Evolutionary conservation across 768 basidiomycete species (phyloP), one percentile per base, ranked within the genome.

Genomic region (Psilocybe sp.): DNA sequence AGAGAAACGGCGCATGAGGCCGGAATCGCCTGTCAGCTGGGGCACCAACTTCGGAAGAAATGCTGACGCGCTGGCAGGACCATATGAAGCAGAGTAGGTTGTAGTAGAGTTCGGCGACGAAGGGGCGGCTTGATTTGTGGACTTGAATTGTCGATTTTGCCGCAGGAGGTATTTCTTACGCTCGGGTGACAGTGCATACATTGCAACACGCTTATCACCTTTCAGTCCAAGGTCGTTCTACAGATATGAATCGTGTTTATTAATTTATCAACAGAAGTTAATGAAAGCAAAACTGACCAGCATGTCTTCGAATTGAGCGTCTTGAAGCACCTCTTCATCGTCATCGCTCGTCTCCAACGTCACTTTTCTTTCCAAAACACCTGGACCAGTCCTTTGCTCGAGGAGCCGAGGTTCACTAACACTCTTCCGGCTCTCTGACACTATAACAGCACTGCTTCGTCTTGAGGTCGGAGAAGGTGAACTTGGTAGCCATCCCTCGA

Each of bases 161-260:
- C 76, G 73, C 19, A 92, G 68, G 1, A 94, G 66, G 48, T 82
- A 83, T 41, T 74, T 76, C 68, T 89, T 89, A 61, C 85, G 81
- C 46, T 84, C 79, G 2, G 63, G 48, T 0, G 88, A 66, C 8
- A 94, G 67, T 4, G 75, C 65, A 48, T 80, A 71, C 83, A 93
- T 86, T 1, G 73, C 76, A 2, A 69, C 69, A 35, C 87, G 79
- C 54, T 81, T 80, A 1, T 80, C 77, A n/a, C 82, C 87, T 62
- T 87, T 89, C 50, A 93, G 57, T 8, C 81, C 87, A 15, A 93
- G 64, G 10, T 84, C 78, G 53, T 89, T 80, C 92, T 93, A 34
- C 39, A 3, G 13, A 23, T 23, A 38, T 18, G 23, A 7, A 7
- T 7, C 23, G 7, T 28, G 23, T 28, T 44, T n/a, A 42, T 23